Base-by-base conservation (phyloP, 768 basidiomycete genomes). In the Cantharellus cinnabarinus region DNA sequence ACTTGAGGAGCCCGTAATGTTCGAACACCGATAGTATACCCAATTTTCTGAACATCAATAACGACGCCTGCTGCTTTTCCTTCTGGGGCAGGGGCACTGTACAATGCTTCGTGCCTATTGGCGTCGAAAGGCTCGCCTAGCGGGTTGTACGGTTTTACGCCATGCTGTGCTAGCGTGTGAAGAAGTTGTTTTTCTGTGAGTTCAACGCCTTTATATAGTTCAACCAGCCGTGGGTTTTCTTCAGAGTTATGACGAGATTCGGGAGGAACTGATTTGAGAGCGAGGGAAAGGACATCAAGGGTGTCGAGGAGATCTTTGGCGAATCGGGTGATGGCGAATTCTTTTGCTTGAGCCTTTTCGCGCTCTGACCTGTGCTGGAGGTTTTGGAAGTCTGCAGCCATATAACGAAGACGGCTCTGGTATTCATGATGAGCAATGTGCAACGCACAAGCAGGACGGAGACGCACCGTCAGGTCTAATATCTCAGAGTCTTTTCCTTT, bases 351-450 rank as follows among this genome's bases (percentile, higher is more conserved):
- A 67, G 86, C 82, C 74, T 86, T 89, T 72, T 98, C 95, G 61
- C 85, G 79, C 38, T 83, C 82, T 58, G 90, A 78, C 66, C 91
- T 89, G 59, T 91, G 85, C 68, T 93, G 90, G 50, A 95, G 76
- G 70, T 98, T 99, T 50, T 94, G 73, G 71, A 90, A 91, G 73
- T 99, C 95, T 65, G 95, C 95, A 68, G 91, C 85, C 60, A 88
- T 76, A 68, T 97, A 95, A 53, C 85, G 82, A 65, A 95, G 76
- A 63, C 90, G 87, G 68, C 82, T 77, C 94, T 95, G 69, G 20
- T 42, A 20, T 44, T 48, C 20, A 10, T 48, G 29, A 10, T 48
- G 44, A 48, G 44, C 29, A 48, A 48, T 48, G 44, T 48, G 10
- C 29, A 48, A 48, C 10, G 10, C 29, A 10, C 10, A 48, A 48